These are phyloP conservation scores for Ilyonectria sp. DNA, from an alignment of 2,329 filamentous ascomycete species.

Conservation along the genomic window DNA sequence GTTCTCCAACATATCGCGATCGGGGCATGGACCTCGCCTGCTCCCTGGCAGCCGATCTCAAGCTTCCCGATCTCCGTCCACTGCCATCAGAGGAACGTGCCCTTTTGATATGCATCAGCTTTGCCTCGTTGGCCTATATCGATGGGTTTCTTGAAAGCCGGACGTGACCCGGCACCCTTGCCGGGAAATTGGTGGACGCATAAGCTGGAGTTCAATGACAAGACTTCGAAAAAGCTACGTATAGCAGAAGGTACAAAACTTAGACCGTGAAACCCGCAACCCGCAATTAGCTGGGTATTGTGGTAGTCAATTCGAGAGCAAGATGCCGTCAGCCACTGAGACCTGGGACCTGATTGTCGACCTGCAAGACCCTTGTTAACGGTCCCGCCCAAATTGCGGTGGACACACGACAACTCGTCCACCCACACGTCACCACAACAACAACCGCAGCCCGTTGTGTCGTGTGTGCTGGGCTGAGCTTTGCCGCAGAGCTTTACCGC, in stretches of 20 bases:
- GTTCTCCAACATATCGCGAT: constrained; percentile 31
- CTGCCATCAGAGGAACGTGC: constrained; percentile 15
- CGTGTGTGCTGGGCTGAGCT: not conserved
- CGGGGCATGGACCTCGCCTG: constrained; percentile 42
- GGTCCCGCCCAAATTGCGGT: constrained; percentile 30
- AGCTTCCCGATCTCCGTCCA: constrained; percentile 29
- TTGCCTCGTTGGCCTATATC: not conserved
- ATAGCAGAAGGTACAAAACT: not conserved
- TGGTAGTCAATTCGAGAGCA: constrained; percentile 1
- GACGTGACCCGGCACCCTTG: constrained; percentile 6
- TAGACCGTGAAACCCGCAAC: not conserved
- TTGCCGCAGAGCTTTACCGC: constrained; percentile 2
- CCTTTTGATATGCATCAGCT: constrained; percentile 20
- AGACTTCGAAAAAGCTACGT: constrained; percentile 7
- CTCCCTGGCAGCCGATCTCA: constrained; percentile 40
- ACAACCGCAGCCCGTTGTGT: constrained; percentile 7
- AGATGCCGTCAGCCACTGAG: constrained; percentile 23
- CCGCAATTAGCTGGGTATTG: constrained; percentile 9
- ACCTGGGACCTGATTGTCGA: constrained; percentile 22
- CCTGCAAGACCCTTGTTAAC: constrained; percentile 34
- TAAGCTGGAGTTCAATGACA: constrained; percentile 3
- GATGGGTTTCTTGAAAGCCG: constrained; percentile 7
- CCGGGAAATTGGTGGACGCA: not conserved
- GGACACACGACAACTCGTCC: constrained; percentile 27
- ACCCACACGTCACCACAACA: constrained; percentile 28